Base-by-base conservation (phyloP, 2,329 filamentous ascomycete species). In the Berkeleyomyces basicola region DNA sequence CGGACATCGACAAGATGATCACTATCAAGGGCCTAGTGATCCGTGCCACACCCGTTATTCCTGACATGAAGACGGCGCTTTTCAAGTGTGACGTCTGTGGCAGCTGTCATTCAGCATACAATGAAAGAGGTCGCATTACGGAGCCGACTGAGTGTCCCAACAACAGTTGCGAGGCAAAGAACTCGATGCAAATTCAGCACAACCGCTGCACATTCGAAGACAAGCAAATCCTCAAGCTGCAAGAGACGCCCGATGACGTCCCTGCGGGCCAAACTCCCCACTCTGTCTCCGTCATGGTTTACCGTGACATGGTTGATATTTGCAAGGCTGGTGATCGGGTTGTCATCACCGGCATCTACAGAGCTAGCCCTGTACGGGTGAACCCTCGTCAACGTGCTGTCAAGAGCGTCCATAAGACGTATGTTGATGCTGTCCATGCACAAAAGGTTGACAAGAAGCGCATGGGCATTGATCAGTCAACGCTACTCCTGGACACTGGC, bases 21-120 rank as follows among this genome's bases (percentile, higher is more conserved):
- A 89, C 86, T 67, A 86, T 99, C 74, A 99, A 97, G 74, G 93
- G 93, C 55, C 79, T 99, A 14, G 93, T 99, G 65, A 99, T 99
- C 70, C 85, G 93, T 66, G 88, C 93, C 2, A 97, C 93, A 0
- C 90, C 93, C 0, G 88, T 99, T 67, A 97, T 99, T 67, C 93
- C 93, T 0, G 93, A 99, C 69, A 99, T 99, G 95, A 96, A 95
- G 75, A 89, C 96, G 71, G 93, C 93, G 0, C 96, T 96, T 76
- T 99, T 99, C 82, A 87, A 89, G 66, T 99, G 93, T 75, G 88
- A 90, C 64, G 83, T 92, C 36, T 99, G 93, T 75, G 90, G 90
- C 69, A 90, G 96, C 74, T 92, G 88, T 3, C 83, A 95, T 65
- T 88, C 87, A 66, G 90, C 96, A 62, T 87, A 90, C 63, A 87